phyloP scores from a whole-genome alignment of 2,329 filamentous ascomycete genomes.

The Trichoderma cornu-damae region DNA sequence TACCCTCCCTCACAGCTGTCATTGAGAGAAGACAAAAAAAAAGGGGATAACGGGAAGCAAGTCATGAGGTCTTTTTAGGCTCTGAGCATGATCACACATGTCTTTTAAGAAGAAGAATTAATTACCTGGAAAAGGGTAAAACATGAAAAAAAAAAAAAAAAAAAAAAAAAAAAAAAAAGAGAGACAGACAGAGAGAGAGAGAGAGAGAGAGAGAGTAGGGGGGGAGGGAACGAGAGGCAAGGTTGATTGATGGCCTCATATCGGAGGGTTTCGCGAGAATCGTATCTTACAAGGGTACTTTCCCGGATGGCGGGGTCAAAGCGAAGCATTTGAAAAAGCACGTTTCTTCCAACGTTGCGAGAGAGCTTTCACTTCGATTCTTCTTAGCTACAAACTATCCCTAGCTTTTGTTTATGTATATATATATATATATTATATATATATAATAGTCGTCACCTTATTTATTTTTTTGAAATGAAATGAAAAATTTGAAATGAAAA shows the following conservation, averaged over 20 bases:
- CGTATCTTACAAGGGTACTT: not conserved
- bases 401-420: too few relatives aligned
- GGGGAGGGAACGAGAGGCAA: too few relatives aligned
- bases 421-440: too few relatives aligned
- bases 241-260: too few relatives aligned
- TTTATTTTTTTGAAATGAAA: not conserved
- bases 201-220: not conserved
- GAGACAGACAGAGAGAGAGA: not conserved
- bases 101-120: not conserved
- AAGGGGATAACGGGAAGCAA: not conserved
- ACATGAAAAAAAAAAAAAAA: not conserved
- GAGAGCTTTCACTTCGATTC: too few relatives aligned
- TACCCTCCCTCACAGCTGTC: not conserved
- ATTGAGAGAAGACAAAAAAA: not conserved
- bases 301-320: not conserved
- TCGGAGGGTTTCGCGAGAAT: not conserved
- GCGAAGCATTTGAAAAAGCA: not conserved
- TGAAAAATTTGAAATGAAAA: too few relatives aligned
- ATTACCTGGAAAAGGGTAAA: not conserved
- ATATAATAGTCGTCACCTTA: too few relatives aligned
- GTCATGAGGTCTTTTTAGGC: not conserved
- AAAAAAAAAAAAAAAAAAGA: not conserved
- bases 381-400: not conserved
- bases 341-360: too few relatives aligned
- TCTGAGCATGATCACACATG: not conserved